Evolutionary conservation across 2,329 filamentous ascomycete genomes (phyloP).

Genomic region (Talaromyces islandicus): DNA sequence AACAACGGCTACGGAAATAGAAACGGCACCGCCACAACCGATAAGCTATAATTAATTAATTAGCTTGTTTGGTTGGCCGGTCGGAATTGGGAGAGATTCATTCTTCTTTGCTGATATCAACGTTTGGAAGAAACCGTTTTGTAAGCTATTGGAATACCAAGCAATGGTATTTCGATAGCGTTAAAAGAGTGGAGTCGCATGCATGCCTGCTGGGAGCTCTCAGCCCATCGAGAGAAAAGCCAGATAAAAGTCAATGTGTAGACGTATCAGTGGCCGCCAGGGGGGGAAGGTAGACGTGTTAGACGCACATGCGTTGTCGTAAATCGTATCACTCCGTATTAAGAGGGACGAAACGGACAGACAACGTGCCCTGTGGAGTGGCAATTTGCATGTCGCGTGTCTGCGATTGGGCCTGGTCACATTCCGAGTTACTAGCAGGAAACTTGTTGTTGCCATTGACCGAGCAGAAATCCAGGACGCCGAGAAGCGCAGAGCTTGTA

Average conservation of each 20-base stretch:
- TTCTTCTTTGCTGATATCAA: neutral
- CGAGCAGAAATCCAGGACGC: neutral
- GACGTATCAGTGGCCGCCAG: neutral
- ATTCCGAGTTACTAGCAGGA: neutral
- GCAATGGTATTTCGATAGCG: neutral
- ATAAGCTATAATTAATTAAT: neutral
- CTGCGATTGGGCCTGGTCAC: neutral
- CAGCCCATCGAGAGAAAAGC: neutral
- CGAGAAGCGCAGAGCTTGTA: neutral
- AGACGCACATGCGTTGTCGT: neutral
- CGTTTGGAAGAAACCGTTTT: neutral
- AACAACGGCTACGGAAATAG: neutral
- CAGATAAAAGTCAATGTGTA: neutral
- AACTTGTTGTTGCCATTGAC: neutral
- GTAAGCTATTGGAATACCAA: neutral
- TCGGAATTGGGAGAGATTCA: neutral
- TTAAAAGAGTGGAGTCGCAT: neutral
- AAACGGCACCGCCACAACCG: conserved; percentile 1
- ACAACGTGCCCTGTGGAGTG: neutral
- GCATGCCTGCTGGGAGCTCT: neutral
- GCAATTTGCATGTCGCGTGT: neutral
- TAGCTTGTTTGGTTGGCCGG: neutral
- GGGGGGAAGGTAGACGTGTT: neutral
- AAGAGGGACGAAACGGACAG: neutral
- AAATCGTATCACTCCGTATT: neutral